Percentiles rank a stretch among this genome's conserved stretches.
phyloP scores from a whole-genome alignment of 257 asterid species.

The Petunia secreta region DNA sequence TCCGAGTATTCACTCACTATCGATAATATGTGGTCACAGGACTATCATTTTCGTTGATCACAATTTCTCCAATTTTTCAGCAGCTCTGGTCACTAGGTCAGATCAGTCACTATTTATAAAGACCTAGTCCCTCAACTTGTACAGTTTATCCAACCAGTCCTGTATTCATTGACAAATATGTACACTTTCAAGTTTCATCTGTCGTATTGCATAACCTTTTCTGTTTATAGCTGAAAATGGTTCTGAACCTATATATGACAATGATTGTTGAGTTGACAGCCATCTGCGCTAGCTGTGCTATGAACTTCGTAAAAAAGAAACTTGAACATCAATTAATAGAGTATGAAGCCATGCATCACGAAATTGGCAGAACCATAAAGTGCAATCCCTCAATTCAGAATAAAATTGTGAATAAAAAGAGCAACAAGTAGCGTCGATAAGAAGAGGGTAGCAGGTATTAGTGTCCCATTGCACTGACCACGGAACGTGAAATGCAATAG shows the following conservation, averaged over 20 bases:
- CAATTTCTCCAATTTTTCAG: neutral
- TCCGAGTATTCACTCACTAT: too few species aligned
- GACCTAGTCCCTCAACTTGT: neutral
- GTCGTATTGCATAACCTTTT: neutral
- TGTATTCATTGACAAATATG: neutral
- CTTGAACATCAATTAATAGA: neutral
- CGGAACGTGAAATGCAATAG: neutral
- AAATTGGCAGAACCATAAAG: neutral
- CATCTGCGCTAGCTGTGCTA: neutral
- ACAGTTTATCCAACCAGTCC: neutral
- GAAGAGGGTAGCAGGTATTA: neutral
- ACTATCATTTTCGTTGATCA: neutral
- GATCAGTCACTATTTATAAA: slow-evolving; percentile 21
- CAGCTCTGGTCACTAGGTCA: neutral
- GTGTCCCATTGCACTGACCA: neutral
- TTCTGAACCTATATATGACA: neutral
- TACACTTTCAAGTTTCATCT: neutral
- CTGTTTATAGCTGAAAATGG: neutral
- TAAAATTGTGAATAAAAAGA: neutral
- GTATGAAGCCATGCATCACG: neutral
- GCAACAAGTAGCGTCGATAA: neutral
- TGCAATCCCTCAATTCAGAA: neutral
- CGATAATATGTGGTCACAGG: neutral
- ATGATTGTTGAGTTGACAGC: slow-evolving; percentile 18
- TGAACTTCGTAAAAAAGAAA: neutral